A percentile compares a stretch with the other conserved stretches of the same genome.
Evolutionary conservation across 1,284 basidiomycete species (phyloP).

Genomic region (Spongiforma sp.): DNA sequence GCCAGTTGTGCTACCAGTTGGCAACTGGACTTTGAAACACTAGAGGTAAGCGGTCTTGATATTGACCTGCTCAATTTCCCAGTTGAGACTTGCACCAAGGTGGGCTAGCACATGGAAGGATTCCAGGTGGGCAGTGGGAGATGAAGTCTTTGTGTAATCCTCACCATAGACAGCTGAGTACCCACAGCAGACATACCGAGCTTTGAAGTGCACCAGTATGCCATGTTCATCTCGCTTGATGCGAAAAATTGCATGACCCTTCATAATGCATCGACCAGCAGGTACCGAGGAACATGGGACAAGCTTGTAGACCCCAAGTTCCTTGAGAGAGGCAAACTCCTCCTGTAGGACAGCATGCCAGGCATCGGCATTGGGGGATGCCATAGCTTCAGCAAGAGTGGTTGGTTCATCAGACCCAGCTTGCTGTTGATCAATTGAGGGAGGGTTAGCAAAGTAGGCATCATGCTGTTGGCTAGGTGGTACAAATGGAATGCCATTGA

Average conservation of each 20-base stretch:
- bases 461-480: no score
- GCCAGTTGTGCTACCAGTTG: no score
- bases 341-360: constrained; percentile 32
- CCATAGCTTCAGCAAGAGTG: constrained; percentile 25
- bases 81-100: not conserved
- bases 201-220: not conserved
- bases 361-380: constrained; percentile 17
- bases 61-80: constrained; percentile 15
- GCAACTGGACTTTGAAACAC: no score
- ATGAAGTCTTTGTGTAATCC: constrained; percentile 5
- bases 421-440: no score
- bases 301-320: constrained; percentile 37
- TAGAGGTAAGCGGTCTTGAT: constrained; percentile 12
- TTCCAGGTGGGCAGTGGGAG: not conserved
- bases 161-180: constrained; percentile 3
- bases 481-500: no score
- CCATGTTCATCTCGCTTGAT: constrained; percentile 1
- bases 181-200: not conserved
- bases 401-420: no score
- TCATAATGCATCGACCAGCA: not conserved
- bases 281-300: constrained; percentile 22
- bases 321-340: constrained; percentile 27
- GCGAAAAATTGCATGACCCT: not conserved
- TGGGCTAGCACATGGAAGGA: constrained; percentile 3
- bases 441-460: no score